phyloP scores from a whole-genome alignment of 108 stramenopile species.

The Cyclotella baltica region DNA sequence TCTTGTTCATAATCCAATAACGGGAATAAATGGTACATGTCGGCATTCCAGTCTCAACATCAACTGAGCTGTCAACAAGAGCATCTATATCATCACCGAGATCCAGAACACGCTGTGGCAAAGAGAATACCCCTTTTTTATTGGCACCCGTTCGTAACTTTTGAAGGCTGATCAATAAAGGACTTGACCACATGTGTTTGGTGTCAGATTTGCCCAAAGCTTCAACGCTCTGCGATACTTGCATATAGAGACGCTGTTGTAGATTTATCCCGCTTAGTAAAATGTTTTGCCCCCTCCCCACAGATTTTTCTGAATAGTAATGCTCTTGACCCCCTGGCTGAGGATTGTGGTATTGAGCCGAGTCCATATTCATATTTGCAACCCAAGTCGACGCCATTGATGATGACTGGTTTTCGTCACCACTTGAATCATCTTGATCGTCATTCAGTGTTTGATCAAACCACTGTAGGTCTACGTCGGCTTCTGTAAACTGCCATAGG shows the following conservation, averaged over 20 bases:
- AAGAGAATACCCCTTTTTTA: constrained; percentile 25
- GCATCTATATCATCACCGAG: constrained; percentile 35
- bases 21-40: constrained; percentile 25
- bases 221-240: constrained; percentile 38
- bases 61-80: constrained; percentile 29
- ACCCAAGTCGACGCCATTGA: constrained; percentile 29
- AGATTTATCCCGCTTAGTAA: constrained; percentile 53
- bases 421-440: constrained; percentile 31
- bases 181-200: constrained; percentile 34
- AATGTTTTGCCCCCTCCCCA: constrained; percentile 25
- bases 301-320: constrained; percentile 11
- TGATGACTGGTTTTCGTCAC: constrained; percentile 37
- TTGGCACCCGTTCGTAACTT: constrained; percentile 46
- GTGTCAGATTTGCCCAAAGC: neutral
- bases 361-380: neutral
- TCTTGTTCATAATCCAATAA: constrained; percentile 45
- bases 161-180: constrained; percentile 29
- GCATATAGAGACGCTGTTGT: constrained; percentile 28
- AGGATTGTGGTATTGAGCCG: constrained; percentile 29
- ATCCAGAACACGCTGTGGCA: constrained; percentile 28
- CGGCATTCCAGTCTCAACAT: constrained; percentile 29
- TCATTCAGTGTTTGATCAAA: constrained; percentile 9
- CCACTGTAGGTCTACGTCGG: constrained; percentile 35
- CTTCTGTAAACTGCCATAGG: constrained; percentile 32
- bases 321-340: neutral